Conservation (phyloP, 495 filamentous ascomycete species). For the Penicillium longicatenatum region DNA sequence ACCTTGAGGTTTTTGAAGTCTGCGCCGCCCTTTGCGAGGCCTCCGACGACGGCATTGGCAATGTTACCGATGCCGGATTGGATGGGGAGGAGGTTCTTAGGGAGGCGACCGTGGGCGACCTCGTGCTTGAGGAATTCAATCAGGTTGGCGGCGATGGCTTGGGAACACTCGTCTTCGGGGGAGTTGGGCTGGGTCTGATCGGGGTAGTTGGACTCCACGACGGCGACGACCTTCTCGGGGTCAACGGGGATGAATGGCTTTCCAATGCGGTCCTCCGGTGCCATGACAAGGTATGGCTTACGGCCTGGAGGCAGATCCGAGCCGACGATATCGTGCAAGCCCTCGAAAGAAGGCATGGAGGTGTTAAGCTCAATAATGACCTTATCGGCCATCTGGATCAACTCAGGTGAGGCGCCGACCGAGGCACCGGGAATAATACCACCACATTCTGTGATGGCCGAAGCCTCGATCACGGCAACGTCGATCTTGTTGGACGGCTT, state of each 20-base stretch:
- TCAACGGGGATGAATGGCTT: slow-evolving; percentile 84
- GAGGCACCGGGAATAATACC: slow-evolving; percentile 88
- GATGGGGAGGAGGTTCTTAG: slow-evolving; percentile 75
- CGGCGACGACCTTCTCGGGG: slow-evolving; percentile 82
- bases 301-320: slow-evolving; percentile 76
- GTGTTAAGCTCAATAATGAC: slow-evolving; percentile 96
- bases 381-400: slow-evolving; percentile 89
- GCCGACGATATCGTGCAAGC: slow-evolving; percentile 89
- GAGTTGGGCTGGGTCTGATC: slow-evolving; percentile 80
- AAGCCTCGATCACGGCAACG: slow-evolving; percentile 83
- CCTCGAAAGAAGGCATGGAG: slow-evolving; percentile 78
- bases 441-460: slow-evolving; percentile 89
- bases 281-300: slow-evolving; percentile 87
- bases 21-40: slow-evolving; percentile 70
- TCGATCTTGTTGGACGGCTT: slow-evolving; percentile 73
- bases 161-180: slow-evolving; percentile 71
- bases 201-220: slow-evolving; percentile 82
- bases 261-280: slow-evolving; percentile 78
- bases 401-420: slow-evolving; percentile 83
- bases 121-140: slow-evolving; percentile 88
- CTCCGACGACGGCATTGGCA: slow-evolving; percentile 89
- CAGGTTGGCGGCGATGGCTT: slow-evolving; percentile 74
- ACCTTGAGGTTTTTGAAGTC: slow-evolving; percentile 88
- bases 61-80: slow-evolving; percentile 95
- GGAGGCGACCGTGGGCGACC: slow-evolving; percentile 74